These are phyloP conservation scores for Penicillium sp. DNA, from an alignment of 2,329 filamentous ascomycete genomes.

Conservation along the genomic window DNA sequence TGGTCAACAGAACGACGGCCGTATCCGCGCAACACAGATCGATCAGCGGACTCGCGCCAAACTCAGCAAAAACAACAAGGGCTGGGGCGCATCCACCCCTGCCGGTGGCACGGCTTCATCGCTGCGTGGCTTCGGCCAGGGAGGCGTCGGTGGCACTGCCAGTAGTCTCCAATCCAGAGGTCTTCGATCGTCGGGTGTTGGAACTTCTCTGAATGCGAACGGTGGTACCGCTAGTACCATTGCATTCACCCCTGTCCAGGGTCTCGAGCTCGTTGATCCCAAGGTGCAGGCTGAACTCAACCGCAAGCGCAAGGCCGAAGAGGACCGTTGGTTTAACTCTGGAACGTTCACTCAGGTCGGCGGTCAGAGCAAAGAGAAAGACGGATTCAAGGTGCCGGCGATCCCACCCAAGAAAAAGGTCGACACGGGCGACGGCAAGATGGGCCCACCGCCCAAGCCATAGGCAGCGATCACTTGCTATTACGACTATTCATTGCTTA, in stretches of 20 bases:
- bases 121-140: slow-evolving; percentile 72
- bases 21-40: slow-evolving; percentile 82
- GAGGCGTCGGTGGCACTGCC: slow-evolving; percentile 56
- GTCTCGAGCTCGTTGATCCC: slow-evolving; percentile 90
- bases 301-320: slow-evolving; percentile 87
- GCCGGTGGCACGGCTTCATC: slow-evolving; percentile 68
- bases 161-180: slow-evolving; percentile 74
- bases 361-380: slow-evolving; percentile 44
- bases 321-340: slow-evolving; percentile 94
- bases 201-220: slow-evolving; percentile 62
- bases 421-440: slow-evolving; percentile 62
- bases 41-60: slow-evolving; percentile 92
- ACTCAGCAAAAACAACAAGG: slow-evolving; percentile 90
- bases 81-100: slow-evolving; percentile 74
- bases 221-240: slow-evolving; percentile 80
- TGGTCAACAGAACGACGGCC: slow-evolving; percentile 81
- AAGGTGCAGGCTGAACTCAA: slow-evolving; percentile 84
- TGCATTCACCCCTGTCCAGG: slow-evolving; percentile 91
- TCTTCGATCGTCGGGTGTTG: slow-evolving; percentile 77
- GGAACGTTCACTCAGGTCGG: slow-evolving; percentile 93
- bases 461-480: slow-evolving; percentile 7
- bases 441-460: slow-evolving; percentile 42
- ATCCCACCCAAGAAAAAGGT: slow-evolving; percentile 72
- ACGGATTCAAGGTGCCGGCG: slow-evolving; percentile 78
- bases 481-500: slow-evolving; percentile 5